These are phyloP conservation scores for Oryza nivara DNA, from an alignment of 176 grass and related monocot genomes.

Conservation along the genomic window DNA sequence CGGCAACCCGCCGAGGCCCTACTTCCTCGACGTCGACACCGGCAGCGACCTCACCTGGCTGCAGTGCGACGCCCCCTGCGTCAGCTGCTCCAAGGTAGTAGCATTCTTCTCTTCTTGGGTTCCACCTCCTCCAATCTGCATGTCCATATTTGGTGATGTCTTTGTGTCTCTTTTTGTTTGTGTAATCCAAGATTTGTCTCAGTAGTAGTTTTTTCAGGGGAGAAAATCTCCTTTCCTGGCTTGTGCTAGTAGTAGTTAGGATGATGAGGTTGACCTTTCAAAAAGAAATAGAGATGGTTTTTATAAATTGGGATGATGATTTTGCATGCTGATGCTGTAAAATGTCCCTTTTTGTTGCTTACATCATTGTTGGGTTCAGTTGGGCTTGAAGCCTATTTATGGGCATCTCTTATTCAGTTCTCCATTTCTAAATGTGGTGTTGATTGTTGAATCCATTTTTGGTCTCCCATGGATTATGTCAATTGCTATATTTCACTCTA, in stretches of 20 bases:
- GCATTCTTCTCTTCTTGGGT: not conserved
- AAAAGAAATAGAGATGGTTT: not conserved
- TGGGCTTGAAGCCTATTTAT: constrained; percentile 5
- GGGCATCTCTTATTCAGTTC: not conserved
- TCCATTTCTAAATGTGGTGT: constrained; percentile 3
- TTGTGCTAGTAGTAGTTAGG: not conserved
- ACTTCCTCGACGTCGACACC: constrained; percentile 95
- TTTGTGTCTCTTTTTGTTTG: not conserved
- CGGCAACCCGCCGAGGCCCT: constrained; percentile 79
- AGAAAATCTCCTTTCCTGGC: not conserved
- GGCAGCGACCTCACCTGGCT: constrained; percentile 99
- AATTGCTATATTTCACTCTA: not conserved
- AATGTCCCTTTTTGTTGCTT: not conserved
- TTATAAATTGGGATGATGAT: not conserved
- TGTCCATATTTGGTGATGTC: not conserved
- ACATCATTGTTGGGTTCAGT: not conserved
- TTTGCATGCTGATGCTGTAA: not conserved
- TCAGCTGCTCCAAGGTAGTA: constrained; percentile 75
- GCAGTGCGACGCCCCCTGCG: constrained; percentile 95
- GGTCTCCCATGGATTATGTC: constrained; percentile 1
- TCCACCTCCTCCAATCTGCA: not conserved
- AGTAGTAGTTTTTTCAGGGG: not conserved
- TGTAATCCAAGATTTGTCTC: not conserved
- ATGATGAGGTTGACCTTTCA: not conserved
- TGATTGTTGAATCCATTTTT: not conserved